Base-by-base conservation (phyloP, 2,329 filamentous ascomycete species). In the Aschersonia sp. region DNA sequence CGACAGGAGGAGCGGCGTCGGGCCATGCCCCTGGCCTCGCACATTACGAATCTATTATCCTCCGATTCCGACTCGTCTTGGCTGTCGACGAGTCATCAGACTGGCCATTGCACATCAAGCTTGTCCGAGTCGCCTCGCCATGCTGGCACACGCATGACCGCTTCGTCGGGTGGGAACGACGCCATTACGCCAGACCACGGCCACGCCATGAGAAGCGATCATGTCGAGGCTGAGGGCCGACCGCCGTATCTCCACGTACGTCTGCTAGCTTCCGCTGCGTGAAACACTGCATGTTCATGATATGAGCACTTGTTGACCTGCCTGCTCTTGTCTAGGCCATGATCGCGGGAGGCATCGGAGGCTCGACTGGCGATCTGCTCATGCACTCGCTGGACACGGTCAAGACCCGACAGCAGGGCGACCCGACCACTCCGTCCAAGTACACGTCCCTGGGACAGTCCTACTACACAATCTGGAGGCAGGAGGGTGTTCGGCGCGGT, bases 331-430 rank as follows among this genome's bases (percentile, higher is more conserved):
- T 48, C 52, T 50, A 95, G 88, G 82, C 85, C 63, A 98, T 97
- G 89, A 74, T 98, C 59, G 92, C 92, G 35, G 92, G 92, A 60
- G 92, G 91, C 51, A 72, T 94, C 47, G 92, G 94, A 60, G 92
- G 92, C 47, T 89, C 86, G 12, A 94, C 85, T 48, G 92, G 94
- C 50, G 92, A 98, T 65, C 85, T 98, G 77, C 72, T 98, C 55
- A 98, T 98, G 92, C 92, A 98, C 70, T 97, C 91, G 44, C 77
- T 98, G 60, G 92, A 98, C 65, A 98, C 92, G 1, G 92, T 98
- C 58, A 98, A 98, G 70, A 98, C 92, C 44, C 80, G 92, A 56
- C 94, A 98, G 65, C 92, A 98, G 67, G 92, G 91, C 59, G 92
- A 97, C 60, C 89, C 91, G 43, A 84, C 92, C 62, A 77, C 95